phyloP scores from a whole-genome alignment of 768 basidiomycete genomes.

The Mycena galericulata region DNA sequence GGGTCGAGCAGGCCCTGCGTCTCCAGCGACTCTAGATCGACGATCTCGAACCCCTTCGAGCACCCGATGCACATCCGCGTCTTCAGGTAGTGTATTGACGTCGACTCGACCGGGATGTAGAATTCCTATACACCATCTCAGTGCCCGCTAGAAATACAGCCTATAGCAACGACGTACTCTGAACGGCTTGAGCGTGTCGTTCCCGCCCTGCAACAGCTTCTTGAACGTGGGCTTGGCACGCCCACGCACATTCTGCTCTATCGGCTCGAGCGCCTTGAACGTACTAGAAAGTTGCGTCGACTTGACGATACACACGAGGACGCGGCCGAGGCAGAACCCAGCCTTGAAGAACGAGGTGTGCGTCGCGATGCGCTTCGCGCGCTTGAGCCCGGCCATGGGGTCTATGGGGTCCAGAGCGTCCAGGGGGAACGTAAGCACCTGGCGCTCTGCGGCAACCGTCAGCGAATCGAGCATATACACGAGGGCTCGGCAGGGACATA shows the following conservation, averaged over 20 bases:
- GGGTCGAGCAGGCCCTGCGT: conserved; percentile 97
- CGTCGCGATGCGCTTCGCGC: conserved; percentile 94
- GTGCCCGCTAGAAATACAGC: conserved; percentile 1
- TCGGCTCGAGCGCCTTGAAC: conserved; percentile 97
- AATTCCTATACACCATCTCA: conserved; percentile 76
- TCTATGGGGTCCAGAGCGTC: conserved; percentile 93
- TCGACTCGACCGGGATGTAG: conserved; percentile 98
- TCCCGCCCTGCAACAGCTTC: conserved; percentile 93
- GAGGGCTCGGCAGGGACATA: conserved; percentile 44
- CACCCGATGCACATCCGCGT: conserved; percentile 98
- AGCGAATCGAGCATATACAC: conserved; percentile 11
- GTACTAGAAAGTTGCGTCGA: conserved; percentile 95
- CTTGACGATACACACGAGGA: conserved; percentile 97
- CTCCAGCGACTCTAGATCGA: conserved; percentile 96
- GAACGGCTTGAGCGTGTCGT: conserved; percentile 93
- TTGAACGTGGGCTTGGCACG: conserved; percentile 92
- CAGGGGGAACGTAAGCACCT: conserved; percentile 95
- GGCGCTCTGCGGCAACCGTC: conserved; percentile 71
- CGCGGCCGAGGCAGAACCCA: conserved; percentile 90
- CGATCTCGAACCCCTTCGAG: conserved; percentile 97
- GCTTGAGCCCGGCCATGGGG: conserved; percentile 90
- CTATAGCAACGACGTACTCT: conserved; percentile 63
- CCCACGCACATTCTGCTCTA: conserved; percentile 87
- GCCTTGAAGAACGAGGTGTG: conserved; percentile 99
- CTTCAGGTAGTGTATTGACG: conserved; percentile 96